These are phyloP conservation scores for Penicillium parvum DNA, from an alignment of 495 filamentous ascomycete species.

Conservation along the genomic window DNA sequence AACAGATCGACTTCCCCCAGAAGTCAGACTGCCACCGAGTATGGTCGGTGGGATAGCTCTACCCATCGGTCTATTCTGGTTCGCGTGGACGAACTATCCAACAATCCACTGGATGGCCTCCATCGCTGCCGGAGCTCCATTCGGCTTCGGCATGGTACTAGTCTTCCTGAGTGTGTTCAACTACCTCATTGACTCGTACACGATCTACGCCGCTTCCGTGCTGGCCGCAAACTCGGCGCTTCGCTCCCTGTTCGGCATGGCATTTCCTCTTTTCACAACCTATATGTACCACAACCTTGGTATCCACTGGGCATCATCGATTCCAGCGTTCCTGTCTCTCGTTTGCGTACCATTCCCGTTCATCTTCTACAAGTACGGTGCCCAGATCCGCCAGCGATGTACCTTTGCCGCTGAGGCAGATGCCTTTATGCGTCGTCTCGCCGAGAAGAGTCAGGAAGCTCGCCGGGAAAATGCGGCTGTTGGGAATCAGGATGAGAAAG, in stretches of 20 bases:
- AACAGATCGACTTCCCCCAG: slow-evolving; percentile 33
- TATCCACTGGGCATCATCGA: slow-evolving; percentile 69
- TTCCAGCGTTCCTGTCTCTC: slow-evolving; percentile 69
- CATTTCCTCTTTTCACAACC: slow-evolving; percentile 74
- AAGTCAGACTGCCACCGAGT: slow-evolving; percentile 36
- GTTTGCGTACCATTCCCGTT: slow-evolving; percentile 69
- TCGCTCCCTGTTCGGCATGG: slow-evolving; percentile 62
- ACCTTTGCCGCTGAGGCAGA: slow-evolving; percentile 56
- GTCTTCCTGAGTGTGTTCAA: slow-evolving; percentile 67
- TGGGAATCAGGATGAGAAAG: slow-evolving; percentile 15
- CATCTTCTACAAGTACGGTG: slow-evolving; percentile 68
- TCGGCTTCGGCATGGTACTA: slow-evolving; percentile 67
- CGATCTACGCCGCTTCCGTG: slow-evolving; percentile 70
- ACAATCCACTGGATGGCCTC: slow-evolving; percentile 61
- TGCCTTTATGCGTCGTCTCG: slow-evolving; percentile 31
- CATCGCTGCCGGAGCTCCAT: slow-evolving; percentile 57
- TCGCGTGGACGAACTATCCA: slow-evolving; percentile 62
- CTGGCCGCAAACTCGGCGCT: slow-evolving; percentile 69
- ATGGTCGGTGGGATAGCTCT: slow-evolving; percentile 38
- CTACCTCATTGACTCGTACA: slow-evolving; percentile 71
- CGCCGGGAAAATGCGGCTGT: slow-evolving; percentile 2
- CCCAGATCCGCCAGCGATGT: slow-evolving; percentile 57
- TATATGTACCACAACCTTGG: slow-evolving; percentile 69
- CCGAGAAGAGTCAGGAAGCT: slow-evolving; percentile 20
- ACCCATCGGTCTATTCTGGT: slow-evolving; percentile 52